Conservation (phyloP, 1,284 basidiomycete genomes). For the Somion occarium region DNA sequence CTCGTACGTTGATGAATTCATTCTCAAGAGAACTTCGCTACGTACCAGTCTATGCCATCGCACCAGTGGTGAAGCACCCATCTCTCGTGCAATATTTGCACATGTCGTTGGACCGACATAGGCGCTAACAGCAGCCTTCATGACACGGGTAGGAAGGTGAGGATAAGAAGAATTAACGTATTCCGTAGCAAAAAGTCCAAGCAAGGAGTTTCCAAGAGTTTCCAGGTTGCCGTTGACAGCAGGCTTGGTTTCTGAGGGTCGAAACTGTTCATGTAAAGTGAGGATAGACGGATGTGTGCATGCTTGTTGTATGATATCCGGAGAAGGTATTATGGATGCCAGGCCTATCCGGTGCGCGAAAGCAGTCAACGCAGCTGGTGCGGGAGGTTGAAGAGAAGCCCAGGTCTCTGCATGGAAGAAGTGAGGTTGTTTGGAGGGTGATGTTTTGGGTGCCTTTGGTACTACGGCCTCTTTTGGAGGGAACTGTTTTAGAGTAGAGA, state of each 20-base stretch:
- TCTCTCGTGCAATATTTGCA: constrained; percentile 79
- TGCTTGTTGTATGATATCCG: constrained; percentile 59
- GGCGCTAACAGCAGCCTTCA: constrained; percentile 88
- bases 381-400: constrained; percentile 70
- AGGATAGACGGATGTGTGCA: constrained; percentile 82
- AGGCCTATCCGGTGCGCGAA: constrained; percentile 75
- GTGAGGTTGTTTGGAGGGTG: constrained; percentile 20
- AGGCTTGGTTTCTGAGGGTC: constrained; percentile 48
- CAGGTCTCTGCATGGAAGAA: constrained; percentile 61
- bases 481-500: constrained; percentile 48
- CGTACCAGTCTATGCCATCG: constrained; percentile 69
- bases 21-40: constrained; percentile 12
- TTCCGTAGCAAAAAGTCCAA: constrained; percentile 91
- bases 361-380: constrained; percentile 65
- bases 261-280: constrained; percentile 47
- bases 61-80: constrained; percentile 65
- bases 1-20: background rate
- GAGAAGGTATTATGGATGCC: constrained; percentile 41
- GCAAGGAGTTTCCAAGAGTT: constrained; percentile 81
- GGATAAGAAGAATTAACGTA: constrained; percentile 82
- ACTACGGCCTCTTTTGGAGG: constrained; percentile 58
- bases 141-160: constrained; percentile 84
- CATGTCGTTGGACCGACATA: constrained; percentile 87
- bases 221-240: constrained; percentile 77
- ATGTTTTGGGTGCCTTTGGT: constrained; percentile 14